Conservation (phyloP, 495 filamentous ascomycete species). For the Penicillium fimorum region DNA sequence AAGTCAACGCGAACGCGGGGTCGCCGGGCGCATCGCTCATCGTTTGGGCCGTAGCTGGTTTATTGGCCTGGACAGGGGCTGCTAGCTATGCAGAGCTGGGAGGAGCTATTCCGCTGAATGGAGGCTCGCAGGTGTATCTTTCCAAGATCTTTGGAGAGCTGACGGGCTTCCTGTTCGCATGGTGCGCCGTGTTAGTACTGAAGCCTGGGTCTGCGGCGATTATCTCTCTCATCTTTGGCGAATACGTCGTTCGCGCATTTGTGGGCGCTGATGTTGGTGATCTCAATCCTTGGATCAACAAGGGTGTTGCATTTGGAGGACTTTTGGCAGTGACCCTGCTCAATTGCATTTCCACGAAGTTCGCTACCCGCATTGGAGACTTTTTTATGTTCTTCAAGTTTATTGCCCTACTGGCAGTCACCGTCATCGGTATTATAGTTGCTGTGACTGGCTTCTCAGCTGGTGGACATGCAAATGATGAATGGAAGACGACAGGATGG, state of each 20-base stretch:
- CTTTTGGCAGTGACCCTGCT: conserved; percentile 73
- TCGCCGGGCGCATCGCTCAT: conserved; percentile 89
- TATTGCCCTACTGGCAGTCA: conserved; percentile 80
- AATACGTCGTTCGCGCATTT: conserved; percentile 85
- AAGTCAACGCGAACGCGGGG: conserved; percentile 90
- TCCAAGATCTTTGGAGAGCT: conserved; percentile 95
- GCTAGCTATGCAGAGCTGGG: conserved; percentile 95
- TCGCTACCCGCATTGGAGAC: conserved; percentile 82
- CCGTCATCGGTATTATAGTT: conserved; percentile 85
- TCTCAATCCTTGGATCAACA: conserved; percentile 83
- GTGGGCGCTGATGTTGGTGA: conserved; percentile 77
- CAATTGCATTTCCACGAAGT: conserved; percentile 85
- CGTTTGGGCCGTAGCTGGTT: conserved; percentile 84
- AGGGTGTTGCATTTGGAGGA: conserved; percentile 77
- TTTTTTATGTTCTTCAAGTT: conserved; percentile 97
- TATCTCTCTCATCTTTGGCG: conserved; percentile 95
- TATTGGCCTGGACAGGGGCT: conserved; percentile 94
- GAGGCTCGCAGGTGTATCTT: conserved; percentile 88
- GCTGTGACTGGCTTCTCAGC: conserved; percentile 79
- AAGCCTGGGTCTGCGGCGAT: conserved; percentile 94
- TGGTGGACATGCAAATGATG: conserved; percentile 69
- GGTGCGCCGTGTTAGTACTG: conserved; percentile 90
- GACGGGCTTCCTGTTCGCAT: conserved; percentile 88
- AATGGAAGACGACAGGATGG: conserved; percentile 88
- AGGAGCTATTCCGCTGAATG: conserved; percentile 93